Conservation (phyloP, 1,284 basidiomycete genomes). For the Trichosporon coremiiforme region DNA sequence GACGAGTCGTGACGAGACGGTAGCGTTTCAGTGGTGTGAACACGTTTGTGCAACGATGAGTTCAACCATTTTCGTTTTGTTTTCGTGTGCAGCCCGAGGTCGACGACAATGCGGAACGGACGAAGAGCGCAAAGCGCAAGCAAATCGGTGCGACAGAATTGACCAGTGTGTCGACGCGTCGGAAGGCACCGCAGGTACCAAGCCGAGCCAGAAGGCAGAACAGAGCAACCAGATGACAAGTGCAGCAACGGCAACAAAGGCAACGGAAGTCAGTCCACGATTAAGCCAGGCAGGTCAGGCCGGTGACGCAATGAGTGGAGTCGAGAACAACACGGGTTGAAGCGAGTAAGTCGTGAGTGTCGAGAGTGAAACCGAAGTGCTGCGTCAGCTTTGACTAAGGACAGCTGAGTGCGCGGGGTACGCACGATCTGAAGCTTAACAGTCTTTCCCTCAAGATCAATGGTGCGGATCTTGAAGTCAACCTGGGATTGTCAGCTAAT, state of each 20-base stretch:
- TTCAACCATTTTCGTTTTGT: conserved; percentile 14
- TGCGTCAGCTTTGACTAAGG: conserved; percentile 34
- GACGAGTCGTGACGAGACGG: conserved; percentile 17
- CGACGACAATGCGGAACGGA: not conserved
- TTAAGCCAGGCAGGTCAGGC: conserved; percentile 28
- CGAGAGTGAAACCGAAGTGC: conserved; percentile 28
- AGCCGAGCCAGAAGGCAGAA: conserved; percentile 20
- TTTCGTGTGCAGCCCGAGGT: conserved; percentile 1
- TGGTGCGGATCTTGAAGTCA: conserved; percentile 99
- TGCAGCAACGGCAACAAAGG: conserved; percentile 18
- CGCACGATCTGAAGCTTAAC: conserved; percentile 99
- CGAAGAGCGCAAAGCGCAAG: conserved; percentile 15
- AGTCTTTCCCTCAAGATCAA: conserved; percentile 99
- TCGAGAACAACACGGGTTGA: not conserved
- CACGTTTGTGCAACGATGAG: conserved; percentile 5
- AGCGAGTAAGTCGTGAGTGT: conserved; percentile 20
- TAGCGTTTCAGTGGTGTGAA: conserved; percentile 13
- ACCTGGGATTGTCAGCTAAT: conserved; percentile 55
- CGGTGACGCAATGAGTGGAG: conserved; percentile 21
- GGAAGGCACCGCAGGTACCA: conserved; percentile 20
- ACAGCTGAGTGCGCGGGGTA: conserved; percentile 40
- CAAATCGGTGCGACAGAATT: conserved; percentile 1
- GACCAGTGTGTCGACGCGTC: conserved; percentile 15
- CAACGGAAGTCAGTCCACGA: conserved; percentile 18
- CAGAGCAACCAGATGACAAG: conserved; percentile 22